Evolutionary conservation across 805 yeast species (phyloP).

Genomic region (Pichia nanzhaoensis): DNA sequence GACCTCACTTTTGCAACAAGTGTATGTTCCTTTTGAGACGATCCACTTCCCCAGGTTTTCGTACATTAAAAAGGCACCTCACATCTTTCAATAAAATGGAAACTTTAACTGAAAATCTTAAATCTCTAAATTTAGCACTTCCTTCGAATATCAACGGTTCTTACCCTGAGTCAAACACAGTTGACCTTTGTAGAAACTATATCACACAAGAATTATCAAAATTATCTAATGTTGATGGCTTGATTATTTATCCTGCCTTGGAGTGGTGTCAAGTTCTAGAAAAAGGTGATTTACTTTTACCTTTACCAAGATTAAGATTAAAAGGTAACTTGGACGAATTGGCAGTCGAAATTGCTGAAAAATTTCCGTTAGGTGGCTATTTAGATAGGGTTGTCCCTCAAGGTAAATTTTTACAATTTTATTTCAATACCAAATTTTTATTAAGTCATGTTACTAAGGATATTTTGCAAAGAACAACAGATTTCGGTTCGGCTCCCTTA

Average conservation of each 20-base stretch:
- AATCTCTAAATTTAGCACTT: slow-evolving; percentile 21
- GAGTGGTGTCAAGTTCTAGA: slow-evolving; percentile 84
- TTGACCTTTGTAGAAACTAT: slow-evolving; percentile 85
- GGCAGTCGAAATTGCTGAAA: slow-evolving; percentile 70
- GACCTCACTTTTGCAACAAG: no score
- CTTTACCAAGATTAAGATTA: slow-evolving; percentile 84
- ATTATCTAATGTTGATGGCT: slow-evolving; percentile 64
- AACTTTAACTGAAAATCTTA: slow-evolving; percentile 21
- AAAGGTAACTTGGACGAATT: slow-evolving; percentile 76
- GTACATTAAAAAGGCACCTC: no score
- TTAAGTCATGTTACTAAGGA: slow-evolving; percentile 65
- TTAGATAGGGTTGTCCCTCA: slow-evolving; percentile 68
- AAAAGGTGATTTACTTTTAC: slow-evolving; percentile 88
- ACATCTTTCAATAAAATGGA: slow-evolving; percentile 9
- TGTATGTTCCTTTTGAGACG: no score
- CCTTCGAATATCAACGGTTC: slow-evolving; percentile 53
- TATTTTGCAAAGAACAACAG: slow-evolving; percentile 49
- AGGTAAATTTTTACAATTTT: slow-evolving; percentile 90
- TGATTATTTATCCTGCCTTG: slow-evolving; percentile 71
- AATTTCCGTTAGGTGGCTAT: slow-evolving; percentile 67
- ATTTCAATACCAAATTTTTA: slow-evolving; percentile 61
- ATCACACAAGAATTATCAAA: slow-evolving; percentile 71
- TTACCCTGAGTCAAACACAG: slow-evolving; percentile 69
- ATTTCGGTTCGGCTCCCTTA: slow-evolving; percentile 69
- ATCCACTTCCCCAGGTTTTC: no score